Percentiles rank a stretch among this genome's conserved stretches.
Evolutionary conservation across 306 rosid species (phyloP).

Genomic region (Quercus gilva): DNA sequence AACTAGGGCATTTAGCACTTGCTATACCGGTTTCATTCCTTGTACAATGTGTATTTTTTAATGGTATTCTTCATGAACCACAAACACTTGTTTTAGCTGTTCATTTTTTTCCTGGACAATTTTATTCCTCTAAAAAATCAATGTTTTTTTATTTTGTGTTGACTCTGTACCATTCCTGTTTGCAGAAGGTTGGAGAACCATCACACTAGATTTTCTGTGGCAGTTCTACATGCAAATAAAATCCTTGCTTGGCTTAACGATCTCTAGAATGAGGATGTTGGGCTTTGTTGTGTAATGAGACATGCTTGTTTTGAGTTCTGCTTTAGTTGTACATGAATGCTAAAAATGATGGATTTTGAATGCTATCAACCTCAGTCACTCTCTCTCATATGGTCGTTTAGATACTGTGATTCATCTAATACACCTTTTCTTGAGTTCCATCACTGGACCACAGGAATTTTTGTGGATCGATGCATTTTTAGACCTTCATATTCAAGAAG

Average conservation of each 20-base stretch:
- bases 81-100: background rate
- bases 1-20: background rate
- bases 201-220: conserved; percentile 22
- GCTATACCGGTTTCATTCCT: background rate
- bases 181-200: conserved; percentile 53
- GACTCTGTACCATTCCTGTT: conserved; percentile 7
- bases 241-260: background rate
- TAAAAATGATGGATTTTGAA: background rate
- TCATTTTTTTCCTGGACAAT: background rate
- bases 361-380: too few species aligned
- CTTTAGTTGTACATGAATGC: background rate
- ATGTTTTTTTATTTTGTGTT: background rate
- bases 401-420: background rate
- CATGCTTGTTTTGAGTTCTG: background rate
- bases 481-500: background rate
- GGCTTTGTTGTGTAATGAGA: background rate
- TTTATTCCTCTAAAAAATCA: background rate
- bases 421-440: background rate
- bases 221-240: conserved; percentile 5
- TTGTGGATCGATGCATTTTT: background rate
- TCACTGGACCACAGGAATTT: background rate
- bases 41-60: background rate
- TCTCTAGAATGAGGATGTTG: background rate
- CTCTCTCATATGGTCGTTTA: background rate
- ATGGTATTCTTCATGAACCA: background rate